Conservation (phyloP, 140 eudicot species). For the Senecio squalidus region DNA sequence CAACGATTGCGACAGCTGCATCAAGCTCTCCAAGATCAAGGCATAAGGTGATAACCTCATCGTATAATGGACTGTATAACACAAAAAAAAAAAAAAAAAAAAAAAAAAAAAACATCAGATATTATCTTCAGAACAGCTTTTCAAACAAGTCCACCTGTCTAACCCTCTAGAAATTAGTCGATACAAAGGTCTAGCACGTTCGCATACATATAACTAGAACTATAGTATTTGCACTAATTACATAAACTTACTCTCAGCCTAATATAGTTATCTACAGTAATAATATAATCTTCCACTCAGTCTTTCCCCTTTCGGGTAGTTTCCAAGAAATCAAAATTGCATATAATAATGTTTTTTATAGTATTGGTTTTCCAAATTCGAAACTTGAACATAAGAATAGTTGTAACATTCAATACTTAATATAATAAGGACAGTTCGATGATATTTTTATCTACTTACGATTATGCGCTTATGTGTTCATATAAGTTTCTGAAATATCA, state of each 20-base stretch:
- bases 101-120: neutral
- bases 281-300: neutral
- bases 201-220: neutral
- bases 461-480: neutral
- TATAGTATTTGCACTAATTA: no score
- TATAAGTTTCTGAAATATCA: neutral
- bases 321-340: neutral
- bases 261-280: neutral
- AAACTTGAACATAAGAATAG: no score
- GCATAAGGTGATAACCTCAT: conserved; percentile 75
- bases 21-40: conserved; percentile 91
- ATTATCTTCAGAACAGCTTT: neutral
- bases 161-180: neutral
- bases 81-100: neutral
- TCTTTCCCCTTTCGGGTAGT: neutral
- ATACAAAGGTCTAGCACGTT: neutral
- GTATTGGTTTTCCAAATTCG: no score
- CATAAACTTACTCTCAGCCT: no score
- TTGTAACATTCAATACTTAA: no score
- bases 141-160: neutral
- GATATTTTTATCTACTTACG: neutral
- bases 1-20: conserved; percentile 90
- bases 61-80: conserved; percentile 73
- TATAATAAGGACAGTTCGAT: no score
- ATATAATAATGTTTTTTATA: no score